Base-by-base conservation (phyloP, 495 filamentous ascomycete species). In the Hyphodiscus hymeniophilus region DNA sequence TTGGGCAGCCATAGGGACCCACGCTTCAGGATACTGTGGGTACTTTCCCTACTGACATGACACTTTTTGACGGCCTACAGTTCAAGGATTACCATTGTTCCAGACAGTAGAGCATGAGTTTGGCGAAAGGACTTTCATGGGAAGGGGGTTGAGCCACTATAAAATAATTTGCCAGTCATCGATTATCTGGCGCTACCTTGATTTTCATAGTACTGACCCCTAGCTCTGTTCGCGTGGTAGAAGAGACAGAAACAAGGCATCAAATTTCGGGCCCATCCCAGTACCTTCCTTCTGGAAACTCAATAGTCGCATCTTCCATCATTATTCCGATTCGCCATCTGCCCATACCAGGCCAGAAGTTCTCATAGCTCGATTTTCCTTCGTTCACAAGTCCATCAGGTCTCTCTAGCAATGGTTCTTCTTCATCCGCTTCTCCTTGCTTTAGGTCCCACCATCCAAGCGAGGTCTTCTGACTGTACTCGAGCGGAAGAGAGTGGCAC, bases 331-430 rank as follows among this genome's bases (percentile, higher is more conserved):
- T 23, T 26, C 56, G 56, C 70, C 71, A 74, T 38, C 66, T 61
- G 28, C 60, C 52, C 23, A 71, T 36, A n/a, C 60, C 66, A 15
- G 71, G 72, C 65, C 62, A 76, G 53, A 68, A 72, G 48, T 68
- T 68, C 21, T 63, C 57, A 34, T 45, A 52, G 16, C 40, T 47
- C 2, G 51, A 55, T 43, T 57, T 57, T 38, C 45, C 45, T 36
- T 40, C 47, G 45, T 50, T 57, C 7, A n/a, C n/a, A n/a, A n/a
- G n/a, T n/a, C 40, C 53, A 6, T 57, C 47, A 18, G 3, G 12
- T 31, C 7, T 38, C 3, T 12, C 42, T 22, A 51, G 33, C 21
- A 51, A 23, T 12, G 56, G 54, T 13, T 40, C 22, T 18, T 53
- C 52, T 2, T 10, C 48, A 35, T 51, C 20, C 40, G 39, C 22